Base-by-base conservation (phyloP, 1,284 basidiomycete genomes). In the Mycosarcoma mackinlayi region DNA sequence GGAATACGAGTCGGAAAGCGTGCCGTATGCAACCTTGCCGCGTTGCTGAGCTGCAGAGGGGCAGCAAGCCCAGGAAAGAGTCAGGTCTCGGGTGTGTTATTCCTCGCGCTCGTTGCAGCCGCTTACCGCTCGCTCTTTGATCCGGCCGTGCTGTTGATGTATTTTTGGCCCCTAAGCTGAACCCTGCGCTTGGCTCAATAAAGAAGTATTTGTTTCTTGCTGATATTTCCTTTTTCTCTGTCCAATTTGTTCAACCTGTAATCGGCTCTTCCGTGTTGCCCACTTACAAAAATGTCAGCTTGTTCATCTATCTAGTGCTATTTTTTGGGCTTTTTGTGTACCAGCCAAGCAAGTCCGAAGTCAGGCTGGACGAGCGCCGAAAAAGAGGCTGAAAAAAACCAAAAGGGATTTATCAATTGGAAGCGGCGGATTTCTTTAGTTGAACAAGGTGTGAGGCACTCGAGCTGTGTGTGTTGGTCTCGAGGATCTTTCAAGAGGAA, bases 81-180 rank as follows among this genome's bases (percentile, higher is more conserved):
- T 40, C 3, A 13, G 18, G 28, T 40, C 48, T 24, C 7, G 23
- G 11, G 8, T 18, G 24, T 48, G 46, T 30, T 49, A 19, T 38
- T 24, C 21, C 23, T 49, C 34, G 10, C 10, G 23, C 9, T 19
- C 35, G 27, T 27, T 49, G 35, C 34, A 38, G 47, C 35, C 24
- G n/a, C 34, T 27, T 35, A 30, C 46, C 34, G 34, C 46, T 51
- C 11, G 31, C 9, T 38, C n/a, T 27, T 27, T 21, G 38, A n/a
- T n/a, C n/a, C n/a, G n/a, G n/a, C n/a, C n/a, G n/a, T n/a, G 21
- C 31, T 41, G 27, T 27, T n/a, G 14, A 6, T 21, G 21, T 31
- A 30, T 27, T 40, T 41, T 21, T 28, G 54, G 49, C 54, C 50
- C 61, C 61, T 57, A 45, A 56, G 23, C 37, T 56, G 60, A 57